Percentiles rank a stretch among this genome's conserved stretches.
phyloP scores from a whole-genome alignment of 768 basidiomycete species.

The Plicaturopsis crispa region DNA sequence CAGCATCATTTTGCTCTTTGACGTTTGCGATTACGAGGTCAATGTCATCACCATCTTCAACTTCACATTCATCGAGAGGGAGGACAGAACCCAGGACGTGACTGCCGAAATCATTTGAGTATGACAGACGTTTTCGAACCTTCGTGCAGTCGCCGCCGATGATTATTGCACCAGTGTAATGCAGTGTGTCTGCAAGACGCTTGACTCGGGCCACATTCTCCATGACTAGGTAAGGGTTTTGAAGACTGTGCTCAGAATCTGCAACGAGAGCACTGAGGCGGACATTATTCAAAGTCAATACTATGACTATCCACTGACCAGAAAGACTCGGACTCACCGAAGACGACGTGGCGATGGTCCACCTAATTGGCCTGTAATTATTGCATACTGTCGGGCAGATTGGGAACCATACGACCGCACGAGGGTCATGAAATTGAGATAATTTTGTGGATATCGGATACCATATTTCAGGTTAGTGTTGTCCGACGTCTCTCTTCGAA shows the following conservation, averaged over 20 bases:
- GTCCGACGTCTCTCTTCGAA: slow-evolving; percentile 5
- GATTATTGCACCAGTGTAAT: slow-evolving; percentile 16
- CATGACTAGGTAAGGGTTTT: slow-evolving; percentile 16
- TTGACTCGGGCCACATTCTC: slow-evolving; percentile 20
- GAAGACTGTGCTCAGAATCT: slow-evolving; percentile 14
- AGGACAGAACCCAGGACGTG: slow-evolving; percentile 18
- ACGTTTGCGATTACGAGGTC: slow-evolving; percentile 13
- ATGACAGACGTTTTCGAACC: slow-evolving; percentile 15
- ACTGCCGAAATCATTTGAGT: slow-evolving; percentile 17
- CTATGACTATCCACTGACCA: too few relatives aligned
- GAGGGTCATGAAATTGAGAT: slow-evolving; percentile 13
- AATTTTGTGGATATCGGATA: slow-evolving; percentile 8
- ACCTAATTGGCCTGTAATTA: slow-evolving; percentile 7
- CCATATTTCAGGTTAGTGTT: slow-evolving; percentile 9
- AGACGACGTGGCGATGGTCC: too few relatives aligned
- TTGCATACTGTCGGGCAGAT: slow-evolving; percentile 10
- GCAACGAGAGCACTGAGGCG: slow-evolving; percentile 15
- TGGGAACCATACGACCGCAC: slow-evolving; percentile 11
- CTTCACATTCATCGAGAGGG: slow-evolving; percentile 13
- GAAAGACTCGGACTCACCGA: too few relatives aligned
- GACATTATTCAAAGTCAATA: too few relatives aligned
- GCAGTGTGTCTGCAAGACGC: slow-evolving; percentile 12
- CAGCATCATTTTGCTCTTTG: slow-evolving; percentile 12
- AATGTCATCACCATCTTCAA: slow-evolving; percentile 16
- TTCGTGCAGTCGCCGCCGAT: slow-evolving; percentile 21